Evolutionary conservation across 768 basidiomycete species (phyloP), one percentile per base, ranked within the genome.

Genomic region (Lactifluus hygrophoroides): DNA sequence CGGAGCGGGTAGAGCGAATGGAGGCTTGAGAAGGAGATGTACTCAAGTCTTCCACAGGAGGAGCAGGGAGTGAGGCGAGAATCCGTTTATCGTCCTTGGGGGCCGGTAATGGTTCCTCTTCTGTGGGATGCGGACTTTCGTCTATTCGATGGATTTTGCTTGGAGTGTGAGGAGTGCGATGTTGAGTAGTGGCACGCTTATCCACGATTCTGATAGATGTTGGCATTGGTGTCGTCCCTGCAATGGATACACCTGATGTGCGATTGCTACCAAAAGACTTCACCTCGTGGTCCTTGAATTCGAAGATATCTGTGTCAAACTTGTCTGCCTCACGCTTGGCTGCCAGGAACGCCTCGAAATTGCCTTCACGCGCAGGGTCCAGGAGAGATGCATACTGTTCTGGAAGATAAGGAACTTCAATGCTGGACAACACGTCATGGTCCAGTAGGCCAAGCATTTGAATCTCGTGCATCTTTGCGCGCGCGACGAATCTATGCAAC

Each of bases 391-490:
- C 28, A 64, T 59, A 60, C 62, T 73, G 69, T 30, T 81, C 79
- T 8, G 80, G 77, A 27, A 92, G 71, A 67, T 83, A 87, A 1
- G 94, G 94, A 13, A 96, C 83, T 61, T 90, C 88, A 59, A 96
- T 94, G 62, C 85, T 86, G 5, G 90, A 86, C 21, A 92, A 82
- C 30, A 96, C 86, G 65, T 95, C 93, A 64, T 94, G 90, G 64
- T 93, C 93, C 44, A 95, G 76, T 9, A 95, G 74, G 6, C 94
- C 94, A 1, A 96, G 80, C 89, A 91, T 94, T 67, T 96, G 89
- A 38, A 96, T 92, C 68, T 94, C 90, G 66, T 93, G 90, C 92
- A 96, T 95, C 73, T 91, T 90, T n/a, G 90, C 93, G 30, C 95
- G 83, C 5, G 92, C 87, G 25, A 97, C 77, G 68, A 97, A 98